These are phyloP conservation scores for Trematosphaeria pertusa DNA, from an alignment of 2,329 filamentous ascomycete species.

Conservation along the genomic window DNA sequence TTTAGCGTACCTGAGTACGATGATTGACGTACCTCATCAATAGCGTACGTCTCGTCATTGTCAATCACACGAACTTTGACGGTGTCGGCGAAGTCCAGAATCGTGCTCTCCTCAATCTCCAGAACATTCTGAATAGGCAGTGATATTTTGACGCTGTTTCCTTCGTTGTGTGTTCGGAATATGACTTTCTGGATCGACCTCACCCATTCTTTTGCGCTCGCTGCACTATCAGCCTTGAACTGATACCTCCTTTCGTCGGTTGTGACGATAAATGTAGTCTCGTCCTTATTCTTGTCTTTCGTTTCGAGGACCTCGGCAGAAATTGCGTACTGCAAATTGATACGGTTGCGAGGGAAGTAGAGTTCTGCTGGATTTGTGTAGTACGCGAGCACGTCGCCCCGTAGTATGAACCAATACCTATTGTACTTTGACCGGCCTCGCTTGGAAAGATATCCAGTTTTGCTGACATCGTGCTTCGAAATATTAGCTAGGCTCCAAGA, in stretches of 20 bases:
- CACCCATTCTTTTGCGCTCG: constrained; percentile 95
- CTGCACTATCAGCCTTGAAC: constrained; percentile 85
- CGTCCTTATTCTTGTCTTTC: constrained; percentile 74
- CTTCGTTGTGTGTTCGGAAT: constrained; percentile 93
- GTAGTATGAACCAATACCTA: constrained; percentile 91
- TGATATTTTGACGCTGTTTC: constrained; percentile 95
- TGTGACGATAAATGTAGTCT: constrained; percentile 77
- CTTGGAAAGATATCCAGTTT: constrained; percentile 88
- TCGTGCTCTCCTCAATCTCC: constrained; percentile 89
- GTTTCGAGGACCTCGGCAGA: constrained; percentile 77
- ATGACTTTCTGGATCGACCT: constrained; percentile 93
- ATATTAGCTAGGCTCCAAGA: constrained; percentile 23
- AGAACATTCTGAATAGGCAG: constrained; percentile 87
- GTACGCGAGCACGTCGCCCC: constrained; percentile 91
- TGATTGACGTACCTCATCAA: constrained; percentile 90
- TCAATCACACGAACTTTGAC: constrained; percentile 93
- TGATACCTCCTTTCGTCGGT: constrained; percentile 85
- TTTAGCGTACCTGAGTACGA: no score
- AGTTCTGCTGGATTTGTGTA: constrained; percentile 82
- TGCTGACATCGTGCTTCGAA: constrained; percentile 62
- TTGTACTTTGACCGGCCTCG: constrained; percentile 88
- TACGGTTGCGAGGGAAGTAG: constrained; percentile 90
- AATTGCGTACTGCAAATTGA: constrained; percentile 90
- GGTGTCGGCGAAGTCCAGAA: constrained; percentile 91
- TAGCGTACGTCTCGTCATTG: constrained; percentile 90